Base-by-base conservation (phyloP, 345 rosid species). In the Linum lewisii region DNA sequence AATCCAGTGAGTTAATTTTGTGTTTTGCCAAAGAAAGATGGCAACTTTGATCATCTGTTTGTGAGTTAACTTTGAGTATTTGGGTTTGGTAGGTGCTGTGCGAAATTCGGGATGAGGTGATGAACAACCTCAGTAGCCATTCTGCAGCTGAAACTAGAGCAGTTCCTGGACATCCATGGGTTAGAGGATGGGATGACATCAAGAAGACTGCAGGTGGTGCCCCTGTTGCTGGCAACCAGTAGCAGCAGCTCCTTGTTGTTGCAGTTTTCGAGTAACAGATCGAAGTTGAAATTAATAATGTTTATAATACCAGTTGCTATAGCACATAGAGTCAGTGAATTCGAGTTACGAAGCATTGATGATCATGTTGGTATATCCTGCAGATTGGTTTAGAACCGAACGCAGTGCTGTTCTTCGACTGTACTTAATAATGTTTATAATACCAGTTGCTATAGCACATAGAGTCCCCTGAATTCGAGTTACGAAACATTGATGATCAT, bases 121-220 rank as follows among this genome's bases (percentile, higher is more conserved):
- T 79, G 88, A 78, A 61, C 75, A 85, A 79, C 76, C 88, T 85
- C 54, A 59, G 67, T 66, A 76, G 56, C 67, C 68, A 82, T 72
- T 52, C 92, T 51, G 64, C 84, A 44, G 81, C 83, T 0, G 79
- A 77, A 70, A 81, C 92, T 26, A 67, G 86, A 24, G 80, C 92
- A 15, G 54, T 63, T 20, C 82, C 81, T 5, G 92, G 92, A 54
- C 79, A 79, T 68, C 83, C 77, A 24, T 85, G 92, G 92, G 86
- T 82, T 23, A 74, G 84, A 69, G 92, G 92, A 13, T 85, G 92
- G 92, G 83, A 85, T 59, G 88, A 85, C 71, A 63, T 81, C 71
- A 82, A 82, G 82, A 82, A 85, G 68, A 70, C 68, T 23, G 75
- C 58, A 0, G n/a, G n/a, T n/a, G 74, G 72, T 34, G 66, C 72